Evolutionary conservation across 169 alveolate species (phyloP).

Genomic region (Amoebophrya sp.): DNA sequence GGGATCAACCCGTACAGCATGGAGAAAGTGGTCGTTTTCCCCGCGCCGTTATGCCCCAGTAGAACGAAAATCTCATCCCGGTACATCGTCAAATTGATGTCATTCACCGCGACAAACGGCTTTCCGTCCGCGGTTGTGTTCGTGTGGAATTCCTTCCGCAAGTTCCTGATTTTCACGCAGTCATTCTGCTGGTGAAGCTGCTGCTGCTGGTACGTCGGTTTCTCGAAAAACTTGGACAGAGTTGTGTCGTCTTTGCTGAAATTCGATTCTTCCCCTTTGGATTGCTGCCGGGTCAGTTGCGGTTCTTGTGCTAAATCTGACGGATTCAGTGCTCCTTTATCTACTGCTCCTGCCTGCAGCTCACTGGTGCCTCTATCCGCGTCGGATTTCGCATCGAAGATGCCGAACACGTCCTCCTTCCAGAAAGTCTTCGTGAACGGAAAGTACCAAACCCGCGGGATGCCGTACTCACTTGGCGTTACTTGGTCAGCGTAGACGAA

Average conservation of each 20-base stretch:
- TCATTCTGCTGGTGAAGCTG: background rate
- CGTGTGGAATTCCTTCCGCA: background rate
- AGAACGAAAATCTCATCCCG: constrained; percentile 70
- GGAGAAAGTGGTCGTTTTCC: constrained; percentile 76
- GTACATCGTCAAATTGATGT: background rate
- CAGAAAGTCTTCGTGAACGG: constrained; percentile 45
- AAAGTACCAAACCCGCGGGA: constrained; percentile 55
- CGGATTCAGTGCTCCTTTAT: too few relatives aligned
- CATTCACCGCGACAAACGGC: background rate
- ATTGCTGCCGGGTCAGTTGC: background rate
- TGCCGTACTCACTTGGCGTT: constrained; percentile 56
- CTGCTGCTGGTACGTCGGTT: background rate
- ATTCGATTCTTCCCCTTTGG: background rate
- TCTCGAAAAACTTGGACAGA: background rate
- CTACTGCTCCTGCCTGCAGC: background rate
- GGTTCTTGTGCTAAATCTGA: too few relatives aligned
- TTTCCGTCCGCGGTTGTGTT: background rate
- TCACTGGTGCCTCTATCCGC: background rate
- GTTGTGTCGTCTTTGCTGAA: background rate
- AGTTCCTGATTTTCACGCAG: background rate
- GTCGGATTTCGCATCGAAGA: background rate
- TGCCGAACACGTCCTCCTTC: background rate
- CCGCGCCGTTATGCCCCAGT: constrained; percentile 83
- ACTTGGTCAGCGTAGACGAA: constrained; percentile 57
- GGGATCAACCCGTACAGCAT: constrained; percentile 63